These are phyloP conservation scores for Leptodontidium sp. DNA, from an alignment of 2,329 filamentous ascomycete genomes.

Conservation along the genomic window DNA sequence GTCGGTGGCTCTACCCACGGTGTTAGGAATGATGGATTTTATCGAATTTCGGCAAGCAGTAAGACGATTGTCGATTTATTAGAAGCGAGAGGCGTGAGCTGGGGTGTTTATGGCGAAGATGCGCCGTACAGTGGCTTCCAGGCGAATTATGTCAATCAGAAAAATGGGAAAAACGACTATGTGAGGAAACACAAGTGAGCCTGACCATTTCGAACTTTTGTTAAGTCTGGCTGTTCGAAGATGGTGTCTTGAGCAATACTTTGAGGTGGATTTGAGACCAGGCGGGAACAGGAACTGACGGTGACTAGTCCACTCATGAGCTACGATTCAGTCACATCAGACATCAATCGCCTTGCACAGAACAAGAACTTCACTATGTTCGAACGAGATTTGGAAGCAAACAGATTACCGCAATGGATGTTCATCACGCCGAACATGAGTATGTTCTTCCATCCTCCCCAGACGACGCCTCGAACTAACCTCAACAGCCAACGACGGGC, in stretches of 20 bases:
- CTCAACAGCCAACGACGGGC: constrained; percentile 69
- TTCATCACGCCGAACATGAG: constrained; percentile 79
- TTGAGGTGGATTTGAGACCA: neutral
- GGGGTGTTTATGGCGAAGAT: constrained; percentile 79
- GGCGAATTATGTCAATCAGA: constrained; percentile 71
- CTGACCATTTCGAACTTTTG: neutral
- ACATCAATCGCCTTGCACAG: constrained; percentile 65
- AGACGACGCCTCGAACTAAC: neutral
- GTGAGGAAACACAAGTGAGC: constrained; percentile 79
- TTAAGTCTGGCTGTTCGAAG: neutral
- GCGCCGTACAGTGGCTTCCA: constrained; percentile 78
- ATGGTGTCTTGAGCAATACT: neutral
- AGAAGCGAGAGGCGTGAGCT: constrained; percentile 56
- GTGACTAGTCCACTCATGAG: constrained; percentile 58
- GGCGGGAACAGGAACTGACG: neutral
- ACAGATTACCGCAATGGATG: constrained; percentile 75
- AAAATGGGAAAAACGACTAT: constrained; percentile 74
- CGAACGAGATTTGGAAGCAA: constrained; percentile 67
- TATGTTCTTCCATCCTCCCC: constrained; percentile 16
- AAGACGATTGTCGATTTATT: constrained; percentile 60
- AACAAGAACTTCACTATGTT: constrained; percentile 80
- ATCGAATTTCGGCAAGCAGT: constrained; percentile 65
- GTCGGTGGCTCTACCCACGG: constrained; percentile 75
- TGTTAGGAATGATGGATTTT: constrained; percentile 72
- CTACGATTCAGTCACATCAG: constrained; percentile 69